Base-by-base conservation (phyloP, 2,329 filamentous ascomycete genomes). In the Fusarium siculi region DNA sequence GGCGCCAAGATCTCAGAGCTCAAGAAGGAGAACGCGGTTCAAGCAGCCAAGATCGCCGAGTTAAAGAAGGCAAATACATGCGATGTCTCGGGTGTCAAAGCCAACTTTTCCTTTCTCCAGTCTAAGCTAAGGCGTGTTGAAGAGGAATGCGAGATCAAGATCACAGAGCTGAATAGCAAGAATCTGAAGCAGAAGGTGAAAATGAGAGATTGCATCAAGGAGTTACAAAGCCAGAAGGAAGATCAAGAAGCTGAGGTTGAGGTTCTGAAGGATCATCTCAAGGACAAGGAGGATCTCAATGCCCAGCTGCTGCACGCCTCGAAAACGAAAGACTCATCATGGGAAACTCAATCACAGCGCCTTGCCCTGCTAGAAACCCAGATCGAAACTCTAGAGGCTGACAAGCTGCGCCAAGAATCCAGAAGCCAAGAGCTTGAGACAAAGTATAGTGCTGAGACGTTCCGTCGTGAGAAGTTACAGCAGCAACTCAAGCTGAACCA, bases 61-160 rank as follows among this genome's bases (percentile, higher is more conserved):
- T 15, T 23, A 25, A 11, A 34, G 11, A 50, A 19, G 4, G 6
- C 2, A 9, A 34, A 34, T 30, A 4, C 30, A 8, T 3, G 16
- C 16, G 30, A 52, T 10, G 30, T 23, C 16, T 34, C 16, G 0
- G 47, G n/a, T 0, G 12, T 25, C 6, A 52, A 52, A 12, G 30
- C 16, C 16, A 52, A 52, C 11, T 52, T 52, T 34, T 25, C 47
- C 0, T 36, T 52, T n/a, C 30, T 34, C 8, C 30, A 52, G 30
- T 25, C 30, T 4, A 52, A 34, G 0, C 11, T 34, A 1, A 2
- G 2, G 11, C 11, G 4, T 0, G 11, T 4, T 2, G 47, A 52
- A 15, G 16, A 19, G 4, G 23, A 53, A 10, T 28, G 15, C 19
- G 16, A 39, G n/a, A 23, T n/a, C 1, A 21, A 9, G 9, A 28